These are phyloP conservation scores for Periconia sp. DNA, from an alignment of 2,329 filamentous ascomycete species.

Conservation along the genomic window DNA sequence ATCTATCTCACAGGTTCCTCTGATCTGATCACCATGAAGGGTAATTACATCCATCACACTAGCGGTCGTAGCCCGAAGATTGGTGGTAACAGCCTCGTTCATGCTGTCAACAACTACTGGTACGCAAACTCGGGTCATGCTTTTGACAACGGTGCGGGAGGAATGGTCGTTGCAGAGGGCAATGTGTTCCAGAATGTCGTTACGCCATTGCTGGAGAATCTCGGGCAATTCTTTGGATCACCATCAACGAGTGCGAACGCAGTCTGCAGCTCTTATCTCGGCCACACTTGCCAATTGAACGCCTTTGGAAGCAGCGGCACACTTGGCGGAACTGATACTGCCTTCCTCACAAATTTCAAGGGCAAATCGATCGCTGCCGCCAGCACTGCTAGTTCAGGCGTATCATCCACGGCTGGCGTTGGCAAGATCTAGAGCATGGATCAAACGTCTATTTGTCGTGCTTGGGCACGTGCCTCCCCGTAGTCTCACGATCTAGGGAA, in stretches of 20 bases:
- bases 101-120: slow-evolving; percentile 69
- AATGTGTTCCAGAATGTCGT: slow-evolving; percentile 64
- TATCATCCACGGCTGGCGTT: slow-evolving; percentile 54
- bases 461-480: too few species aligned
- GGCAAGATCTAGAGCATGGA: slow-evolving; percentile 45
- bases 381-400: slow-evolving; percentile 42
- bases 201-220: slow-evolving; percentile 48
- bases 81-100: slow-evolving; percentile 61
- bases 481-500: too few species aligned
- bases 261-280: slow-evolving; percentile 54
- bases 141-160: slow-evolving; percentile 56
- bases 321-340: slow-evolving; percentile 48
- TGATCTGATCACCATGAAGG: slow-evolving; percentile 29
- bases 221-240: slow-evolving; percentile 50
- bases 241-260: slow-evolving; percentile 44
- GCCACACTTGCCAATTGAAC: slow-evolving; percentile 60
- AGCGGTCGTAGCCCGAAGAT: slow-evolving; percentile 53
- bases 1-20: slow-evolving; percentile 22
- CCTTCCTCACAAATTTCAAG: slow-evolving; percentile 58
- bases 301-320: slow-evolving; percentile 33
- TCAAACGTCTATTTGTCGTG: too few species aligned
- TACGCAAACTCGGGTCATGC: slow-evolving; percentile 62
- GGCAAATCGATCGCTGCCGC: slow-evolving; percentile 61
- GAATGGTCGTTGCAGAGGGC: slow-evolving; percentile 60
- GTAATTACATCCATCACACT: slow-evolving; percentile 34